phyloP scores from a whole-genome alignment of 73 alveolate genomes.

The Paramecium pentaurelia region DNA sequence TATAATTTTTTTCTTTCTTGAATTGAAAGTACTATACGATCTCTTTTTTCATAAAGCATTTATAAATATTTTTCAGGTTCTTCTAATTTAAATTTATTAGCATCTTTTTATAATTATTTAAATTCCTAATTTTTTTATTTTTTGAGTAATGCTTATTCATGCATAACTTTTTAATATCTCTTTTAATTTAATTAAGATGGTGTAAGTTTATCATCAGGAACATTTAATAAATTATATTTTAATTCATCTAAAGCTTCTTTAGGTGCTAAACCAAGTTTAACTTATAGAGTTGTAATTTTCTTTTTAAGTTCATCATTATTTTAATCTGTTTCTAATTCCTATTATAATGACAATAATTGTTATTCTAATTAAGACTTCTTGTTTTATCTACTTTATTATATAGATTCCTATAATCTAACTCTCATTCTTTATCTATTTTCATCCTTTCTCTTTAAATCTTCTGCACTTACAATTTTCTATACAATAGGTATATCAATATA shows the following conservation, averaged over 20 bases:
- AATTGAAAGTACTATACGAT: background rate
- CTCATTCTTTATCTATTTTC: constrained; percentile 29
- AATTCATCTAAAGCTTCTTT: constrained; percentile 34
- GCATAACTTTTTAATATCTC: constrained; percentile 22
- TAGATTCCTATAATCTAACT: constrained; percentile 33
- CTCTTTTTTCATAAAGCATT: constrained; percentile 39
- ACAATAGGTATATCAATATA: constrained; percentile 25
- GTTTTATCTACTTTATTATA: background rate
- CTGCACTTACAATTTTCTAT: constrained; percentile 5
- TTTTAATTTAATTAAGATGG: constrained; percentile 38
- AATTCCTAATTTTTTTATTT: constrained; percentile 22
- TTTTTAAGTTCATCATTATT: background rate
- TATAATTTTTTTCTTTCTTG: background rate
- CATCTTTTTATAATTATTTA: background rate
- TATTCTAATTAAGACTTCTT: background rate
- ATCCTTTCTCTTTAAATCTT: constrained; percentile 16
- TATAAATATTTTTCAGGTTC: constrained; percentile 41
- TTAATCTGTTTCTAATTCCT: background rate
- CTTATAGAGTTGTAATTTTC: background rate
- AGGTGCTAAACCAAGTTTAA: background rate
- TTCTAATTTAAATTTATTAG: constrained; percentile 32
- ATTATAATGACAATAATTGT: background rate
- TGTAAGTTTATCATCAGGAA: constrained; percentile 34
- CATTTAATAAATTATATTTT: constrained; percentile 7
- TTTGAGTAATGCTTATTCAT: background rate